Evolutionary conservation across 2,329 filamentous ascomycete genomes (phyloP).

Genomic region (Colletotrichum acutatum): DNA sequence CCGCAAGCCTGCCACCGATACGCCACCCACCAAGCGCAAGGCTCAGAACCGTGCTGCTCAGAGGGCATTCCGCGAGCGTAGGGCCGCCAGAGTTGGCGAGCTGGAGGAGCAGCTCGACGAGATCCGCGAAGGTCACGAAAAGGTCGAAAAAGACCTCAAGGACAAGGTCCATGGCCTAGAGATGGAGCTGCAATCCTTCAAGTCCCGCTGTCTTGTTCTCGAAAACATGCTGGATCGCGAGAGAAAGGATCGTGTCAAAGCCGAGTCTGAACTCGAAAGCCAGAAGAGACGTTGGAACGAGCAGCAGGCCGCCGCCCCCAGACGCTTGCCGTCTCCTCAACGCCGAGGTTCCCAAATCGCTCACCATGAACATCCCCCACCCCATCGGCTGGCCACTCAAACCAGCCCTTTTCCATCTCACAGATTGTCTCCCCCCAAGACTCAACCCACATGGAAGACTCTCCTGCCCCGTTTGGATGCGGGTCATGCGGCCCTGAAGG

Average conservation of each 20-base stretch:
- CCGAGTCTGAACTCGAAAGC: slow-evolving; percentile 53
- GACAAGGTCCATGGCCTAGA: slow-evolving; percentile 70
- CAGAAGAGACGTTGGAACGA: slow-evolving; percentile 36
- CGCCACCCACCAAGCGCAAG: slow-evolving; percentile 91
- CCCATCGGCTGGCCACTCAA: slow-evolving; percentile 45
- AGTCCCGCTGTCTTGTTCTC: slow-evolving; percentile 68
- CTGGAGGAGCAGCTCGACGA: slow-evolving; percentile 75
- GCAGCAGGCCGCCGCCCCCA: slow-evolving; percentile 28
- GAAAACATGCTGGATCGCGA: slow-evolving; percentile 73
- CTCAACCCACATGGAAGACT: slow-evolving; percentile 45
- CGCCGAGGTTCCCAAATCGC: slow-evolving; percentile 23
- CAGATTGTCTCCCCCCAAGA: slow-evolving; percentile 68
- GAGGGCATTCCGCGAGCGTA: slow-evolving; percentile 87
- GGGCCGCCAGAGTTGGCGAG: slow-evolving; percentile 85
- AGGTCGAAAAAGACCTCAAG: slow-evolving; percentile 66
- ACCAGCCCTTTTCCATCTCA: slow-evolving; percentile 64
- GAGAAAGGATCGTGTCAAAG: slow-evolving; percentile 58
- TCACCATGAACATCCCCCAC: slow-evolving; percentile 37
- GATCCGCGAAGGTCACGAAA: slow-evolving; percentile 66
- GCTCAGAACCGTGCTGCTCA: slow-evolving; percentile 94
- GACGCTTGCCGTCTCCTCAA: slow-evolving; percentile 39
- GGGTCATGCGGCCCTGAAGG: slow-evolving; percentile 65
- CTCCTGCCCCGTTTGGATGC: slow-evolving; percentile 57
- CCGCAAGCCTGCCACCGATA: slow-evolving; percentile 92
- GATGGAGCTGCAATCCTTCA: slow-evolving; percentile 73